Evolutionary conservation across 306 rosid genomes (phyloP).

Genomic region (Notholithocarpus densiflorus): DNA sequence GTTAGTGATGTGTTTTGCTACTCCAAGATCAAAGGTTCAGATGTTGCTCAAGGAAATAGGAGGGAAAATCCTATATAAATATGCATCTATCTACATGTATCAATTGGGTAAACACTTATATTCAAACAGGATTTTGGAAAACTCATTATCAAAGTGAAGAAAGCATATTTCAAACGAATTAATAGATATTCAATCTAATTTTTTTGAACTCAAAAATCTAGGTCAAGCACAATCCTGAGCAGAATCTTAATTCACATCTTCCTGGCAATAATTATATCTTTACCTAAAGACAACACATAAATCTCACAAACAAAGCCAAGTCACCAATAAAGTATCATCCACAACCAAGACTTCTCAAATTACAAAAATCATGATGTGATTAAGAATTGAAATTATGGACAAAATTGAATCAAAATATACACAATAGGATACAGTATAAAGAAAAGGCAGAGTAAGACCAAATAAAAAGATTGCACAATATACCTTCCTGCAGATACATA

Average conservation of each 20-base stretch:
- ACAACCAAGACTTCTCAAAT: not conserved
- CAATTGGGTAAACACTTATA: not conserved
- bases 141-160: not conserved
- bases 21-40: no score
- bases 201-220: no score
- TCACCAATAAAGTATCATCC: not conserved
- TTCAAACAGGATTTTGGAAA: not conserved
- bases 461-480: not conserved
- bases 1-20: no score
- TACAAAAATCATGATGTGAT: not conserved
- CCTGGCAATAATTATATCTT: not conserved
- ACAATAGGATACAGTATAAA: not conserved
- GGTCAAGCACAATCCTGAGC: not conserved
- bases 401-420: not conserved
- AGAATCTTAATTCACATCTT: not conserved
- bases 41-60: no score
- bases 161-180: no score
- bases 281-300: not conserved
- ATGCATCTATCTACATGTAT: not conserved
- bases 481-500: constrained; percentile 95
- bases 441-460: not conserved
- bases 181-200: no score
- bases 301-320: not conserved
- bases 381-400: not conserved
- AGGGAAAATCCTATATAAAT: no score